These are phyloP conservation scores for Coniochaeta sp. DNA, from an alignment of 2,329 filamentous ascomycete genomes.

Conservation along the genomic window DNA sequence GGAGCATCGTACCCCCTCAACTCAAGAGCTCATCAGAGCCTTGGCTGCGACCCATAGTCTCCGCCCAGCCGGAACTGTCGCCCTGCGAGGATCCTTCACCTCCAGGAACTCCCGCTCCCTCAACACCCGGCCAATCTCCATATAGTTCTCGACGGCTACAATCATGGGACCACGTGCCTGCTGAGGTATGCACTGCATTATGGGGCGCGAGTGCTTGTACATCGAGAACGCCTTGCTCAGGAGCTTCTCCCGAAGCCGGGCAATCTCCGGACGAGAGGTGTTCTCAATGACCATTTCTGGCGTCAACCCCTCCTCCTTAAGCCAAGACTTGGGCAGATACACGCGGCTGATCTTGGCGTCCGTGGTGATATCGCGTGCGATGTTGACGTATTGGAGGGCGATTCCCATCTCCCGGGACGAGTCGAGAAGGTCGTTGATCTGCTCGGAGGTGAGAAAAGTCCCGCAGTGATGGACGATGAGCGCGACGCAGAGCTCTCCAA, in stretches of 20 bases:
- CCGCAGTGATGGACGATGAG: slow-evolving; percentile 54
- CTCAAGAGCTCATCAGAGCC: slow-evolving; percentile 7
- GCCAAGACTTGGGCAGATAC: slow-evolving; percentile 60
- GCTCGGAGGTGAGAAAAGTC: slow-evolving; percentile 46
- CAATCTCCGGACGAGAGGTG: slow-evolving; percentile 38
- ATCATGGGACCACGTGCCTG: slow-evolving; percentile 43
- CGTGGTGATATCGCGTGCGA: slow-evolving; percentile 63
- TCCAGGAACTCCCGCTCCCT: slow-evolving; percentile 4
- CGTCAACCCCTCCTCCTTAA: slow-evolving; percentile 47
- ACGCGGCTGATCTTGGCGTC: slow-evolving; percentile 60
- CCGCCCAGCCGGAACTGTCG: slow-evolving; percentile 11
- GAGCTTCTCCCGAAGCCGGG: slow-evolving; percentile 42
- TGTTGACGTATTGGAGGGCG: slow-evolving; percentile 71
- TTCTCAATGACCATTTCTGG: slow-evolving; percentile 46
- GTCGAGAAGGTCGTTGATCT: not conserved
- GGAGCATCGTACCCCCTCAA: not conserved
- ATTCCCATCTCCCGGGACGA: slow-evolving; percentile 53
- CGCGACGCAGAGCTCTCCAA: slow-evolving; percentile 61
- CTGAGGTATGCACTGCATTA: slow-evolving; percentile 54
- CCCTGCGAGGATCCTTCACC: slow-evolving; percentile 2
- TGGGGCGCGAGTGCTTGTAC: slow-evolving; percentile 45
- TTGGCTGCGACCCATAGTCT: slow-evolving; percentile 10
- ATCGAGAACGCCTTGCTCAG: slow-evolving; percentile 54
- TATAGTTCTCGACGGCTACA: slow-evolving; percentile 15
- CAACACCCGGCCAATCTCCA: slow-evolving; percentile 15